These are phyloP conservation scores for Penicillium lividum DNA, from an alignment of 495 filamentous ascomycete genomes.

Conservation along the genomic window DNA sequence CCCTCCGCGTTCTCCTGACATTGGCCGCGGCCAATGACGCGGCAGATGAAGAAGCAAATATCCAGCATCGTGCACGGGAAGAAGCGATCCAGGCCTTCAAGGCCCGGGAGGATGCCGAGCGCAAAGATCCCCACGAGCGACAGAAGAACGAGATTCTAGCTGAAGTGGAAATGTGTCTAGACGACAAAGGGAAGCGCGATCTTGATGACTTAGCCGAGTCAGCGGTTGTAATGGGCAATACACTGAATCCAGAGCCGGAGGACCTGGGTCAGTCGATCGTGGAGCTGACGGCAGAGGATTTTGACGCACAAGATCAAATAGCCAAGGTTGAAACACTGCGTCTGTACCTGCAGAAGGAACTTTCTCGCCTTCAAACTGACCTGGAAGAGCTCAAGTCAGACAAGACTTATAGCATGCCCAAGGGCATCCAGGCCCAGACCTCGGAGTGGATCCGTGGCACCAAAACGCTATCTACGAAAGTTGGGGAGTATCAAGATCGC, in stretches of 20 bases:
- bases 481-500: slow-evolving; percentile 59
- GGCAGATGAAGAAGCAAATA: slow-evolving; percentile 71
- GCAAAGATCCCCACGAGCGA: slow-evolving; percentile 29
- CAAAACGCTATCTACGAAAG: slow-evolving; percentile 56
- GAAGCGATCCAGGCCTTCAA: slow-evolving; percentile 40
- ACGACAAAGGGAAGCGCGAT: slow-evolving; percentile 35
- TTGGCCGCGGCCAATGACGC: slow-evolving; percentile 76
- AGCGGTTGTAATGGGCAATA: slow-evolving; percentile 32
- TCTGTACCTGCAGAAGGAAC: slow-evolving; percentile 43
- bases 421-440: slow-evolving; percentile 58
- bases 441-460: slow-evolving; percentile 62
- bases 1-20: slow-evolving; percentile 72
- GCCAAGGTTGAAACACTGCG: slow-evolving; percentile 60
- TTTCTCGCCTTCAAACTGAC: slow-evolving; percentile 36
- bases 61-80: slow-evolving; percentile 49
- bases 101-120: slow-evolving; percentile 29
- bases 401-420: slow-evolving; percentile 49
- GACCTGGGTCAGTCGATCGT: slow-evolving; percentile 44
- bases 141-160: slow-evolving; percentile 42
- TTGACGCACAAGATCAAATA: slow-evolving; percentile 40
- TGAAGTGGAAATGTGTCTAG: slow-evolving; percentile 41
- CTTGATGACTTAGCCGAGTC: slow-evolving; percentile 46
- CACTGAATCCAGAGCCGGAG: slow-evolving; percentile 33
- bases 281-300: slow-evolving; percentile 45
- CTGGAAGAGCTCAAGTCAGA: slow-evolving; percentile 44